A percentile compares a stretch with the other conserved stretches of the same genome.
These are phyloP conservation scores for Dothideomycetes sp. DNA, from an alignment of 2,329 filamentous ascomycete species.

Conservation along the genomic window DNA sequence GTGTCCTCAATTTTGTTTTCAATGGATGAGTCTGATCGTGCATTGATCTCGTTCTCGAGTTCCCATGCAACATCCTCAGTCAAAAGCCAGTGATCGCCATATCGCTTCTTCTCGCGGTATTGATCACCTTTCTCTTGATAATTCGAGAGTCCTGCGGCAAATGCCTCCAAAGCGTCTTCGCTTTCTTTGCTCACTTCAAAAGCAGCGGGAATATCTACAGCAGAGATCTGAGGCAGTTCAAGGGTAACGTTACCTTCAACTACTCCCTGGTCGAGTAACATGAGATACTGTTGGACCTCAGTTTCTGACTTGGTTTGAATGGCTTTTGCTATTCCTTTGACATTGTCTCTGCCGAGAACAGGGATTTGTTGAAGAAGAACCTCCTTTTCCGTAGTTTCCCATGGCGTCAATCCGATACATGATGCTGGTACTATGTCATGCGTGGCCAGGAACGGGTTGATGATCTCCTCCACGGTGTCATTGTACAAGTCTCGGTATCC, in stretches of 20 bases:
- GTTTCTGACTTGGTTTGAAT: slow-evolving; percentile 63
- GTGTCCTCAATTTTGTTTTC: not conserved
- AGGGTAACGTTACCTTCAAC: slow-evolving; percentile 28
- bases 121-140: slow-evolving; percentile 58
- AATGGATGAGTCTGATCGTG: not conserved
- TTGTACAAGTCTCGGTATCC: slow-evolving; percentile 46
- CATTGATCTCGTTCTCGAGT: slow-evolving; percentile 21
- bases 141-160: slow-evolving; percentile 56
- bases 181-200: slow-evolving; percentile 61
- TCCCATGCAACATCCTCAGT: slow-evolving; percentile 29
- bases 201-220: slow-evolving; percentile 58
- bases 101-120: slow-evolving; percentile 48
- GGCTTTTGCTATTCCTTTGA: slow-evolving; percentile 51
- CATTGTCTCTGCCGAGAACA: slow-evolving; percentile 54
- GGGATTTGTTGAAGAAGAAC: slow-evolving; percentile 58
- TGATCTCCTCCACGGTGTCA: slow-evolving; percentile 44
- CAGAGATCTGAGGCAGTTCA: slow-evolving; percentile 34
- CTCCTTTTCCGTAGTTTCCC: slow-evolving; percentile 64
- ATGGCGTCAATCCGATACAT: slow-evolving; percentile 61
- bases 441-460: not conserved
- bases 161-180: slow-evolving; percentile 55
- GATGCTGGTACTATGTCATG: slow-evolving; percentile 29
- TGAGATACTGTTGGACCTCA: slow-evolving; percentile 64
- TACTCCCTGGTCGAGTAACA: slow-evolving; percentile 47
- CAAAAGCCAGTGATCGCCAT: slow-evolving; percentile 60